Evolutionary conservation across 2,329 filamentous ascomycete species (phyloP).

Genomic region (Exserohilum rostratum): DNA sequence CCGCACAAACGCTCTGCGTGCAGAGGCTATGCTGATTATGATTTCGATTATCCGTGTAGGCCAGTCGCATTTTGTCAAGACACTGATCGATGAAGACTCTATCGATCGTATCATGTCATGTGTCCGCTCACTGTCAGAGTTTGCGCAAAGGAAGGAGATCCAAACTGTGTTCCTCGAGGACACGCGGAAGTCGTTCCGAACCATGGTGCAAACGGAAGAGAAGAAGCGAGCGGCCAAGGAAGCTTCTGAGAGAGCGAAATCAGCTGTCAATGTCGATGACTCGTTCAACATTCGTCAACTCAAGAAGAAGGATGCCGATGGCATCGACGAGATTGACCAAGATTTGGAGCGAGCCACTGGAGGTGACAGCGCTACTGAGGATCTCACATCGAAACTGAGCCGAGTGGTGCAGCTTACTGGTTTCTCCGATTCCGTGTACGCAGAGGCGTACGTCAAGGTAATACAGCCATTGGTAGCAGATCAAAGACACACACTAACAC

Average conservation of each 20-base stretch:
- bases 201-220: conserved; percentile 96
- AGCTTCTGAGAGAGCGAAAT: conserved; percentile 89
- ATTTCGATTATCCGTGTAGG: conserved; percentile 98
- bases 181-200: conserved; percentile 91
- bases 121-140: conserved; percentile 89
- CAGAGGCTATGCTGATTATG: conserved; percentile 99
- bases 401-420: conserved; percentile 96
- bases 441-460: conserved; percentile 96
- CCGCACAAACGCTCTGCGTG: conserved; percentile 90
- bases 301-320: conserved; percentile 82
- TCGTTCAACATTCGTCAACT: conserved; percentile 91
- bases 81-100: conserved; percentile 95
- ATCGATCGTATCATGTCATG: conserved; percentile 99
- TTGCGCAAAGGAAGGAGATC: conserved; percentile 85
- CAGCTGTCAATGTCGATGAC: conserved; percentile 93
- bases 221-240: conserved; percentile 97
- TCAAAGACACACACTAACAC: conserved; percentile 13
- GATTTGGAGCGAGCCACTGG: conserved; percentile 95
- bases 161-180: conserved; percentile 93
- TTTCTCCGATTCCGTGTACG: conserved; percentile 97
- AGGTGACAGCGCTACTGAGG: conserved; percentile 82
- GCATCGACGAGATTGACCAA: conserved; percentile 81
- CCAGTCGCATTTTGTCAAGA: conserved; percentile 98
- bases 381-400: conserved; percentile 91
- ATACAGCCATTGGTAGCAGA: background rate